phyloP scores from a whole-genome alignment of 129 eudicot species.

The Flaveria trinervia region DNA sequence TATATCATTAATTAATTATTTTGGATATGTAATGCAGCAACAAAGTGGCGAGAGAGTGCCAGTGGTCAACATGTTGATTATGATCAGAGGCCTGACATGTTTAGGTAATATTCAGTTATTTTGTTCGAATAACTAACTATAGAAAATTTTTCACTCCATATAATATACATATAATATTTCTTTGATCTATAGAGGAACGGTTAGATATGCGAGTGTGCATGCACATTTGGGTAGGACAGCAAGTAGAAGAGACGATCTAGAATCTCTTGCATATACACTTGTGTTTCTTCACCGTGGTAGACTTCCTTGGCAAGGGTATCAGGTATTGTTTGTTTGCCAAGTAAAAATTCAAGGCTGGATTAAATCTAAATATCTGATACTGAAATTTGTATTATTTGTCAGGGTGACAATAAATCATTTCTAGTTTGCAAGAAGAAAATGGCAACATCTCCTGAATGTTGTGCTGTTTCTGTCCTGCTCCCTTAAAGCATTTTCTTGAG shows the following conservation, averaged over 20 bases:
- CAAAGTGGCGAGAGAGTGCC: constrained; percentile 80
- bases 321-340: constrained; percentile 44
- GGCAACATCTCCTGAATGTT: constrained; percentile 77
- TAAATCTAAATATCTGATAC: neutral
- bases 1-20: neutral
- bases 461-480: constrained; percentile 74
- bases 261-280: constrained; percentile 91
- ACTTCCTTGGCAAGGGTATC: constrained; percentile 91
- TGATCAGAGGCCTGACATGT: constrained; percentile 88
- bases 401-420: constrained; percentile 93
- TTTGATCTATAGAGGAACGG: constrained; percentile 56
- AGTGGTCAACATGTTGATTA: constrained; percentile 71
- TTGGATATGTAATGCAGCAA: constrained; percentile 49
- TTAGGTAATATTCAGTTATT: constrained; percentile 45
- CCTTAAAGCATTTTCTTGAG: constrained; percentile 67
- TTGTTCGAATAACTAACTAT: neutral
- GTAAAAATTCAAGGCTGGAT: neutral
- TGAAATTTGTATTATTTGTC: constrained; percentile 6
- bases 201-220: constrained; percentile 86
- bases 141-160: neutral
- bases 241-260: constrained; percentile 84
- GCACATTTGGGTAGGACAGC: constrained; percentile 94
- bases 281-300: constrained; percentile 80
- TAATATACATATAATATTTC: constrained; percentile 3
- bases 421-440: constrained; percentile 83